Base-by-base conservation (phyloP, 306 rosid species). In the Ziziphus jujuba region DNA sequence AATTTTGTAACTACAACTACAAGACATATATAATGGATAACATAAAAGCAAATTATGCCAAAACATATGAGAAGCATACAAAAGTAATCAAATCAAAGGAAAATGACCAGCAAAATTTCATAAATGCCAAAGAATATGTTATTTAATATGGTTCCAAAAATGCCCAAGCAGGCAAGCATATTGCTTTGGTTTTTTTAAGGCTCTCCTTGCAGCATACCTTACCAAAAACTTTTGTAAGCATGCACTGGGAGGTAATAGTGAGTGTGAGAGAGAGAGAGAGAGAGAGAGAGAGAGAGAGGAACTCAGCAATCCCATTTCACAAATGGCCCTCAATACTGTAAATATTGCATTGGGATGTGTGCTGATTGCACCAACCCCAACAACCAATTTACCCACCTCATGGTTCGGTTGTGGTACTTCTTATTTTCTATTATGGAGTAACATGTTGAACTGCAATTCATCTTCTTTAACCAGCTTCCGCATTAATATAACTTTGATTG, bases 351-450 rank as follows among this genome's bases (percentile, higher is more conserved):
- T 48, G 72, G 72, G 64, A 67, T 50, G 69, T 9, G 67, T 33
- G 77, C 55, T 40, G 58, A 77, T 61, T 51, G 34, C 71, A 79
- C 77, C 87, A 72, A 89, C 85, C 75, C 61, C 82, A 79, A 81
- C 87, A 35, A 89, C 81, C 59, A 61, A 55, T 52, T 52, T 44
- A 73, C 34, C 65, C 68, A 48, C 68, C 33, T 44, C 47, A 43
- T 45, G 9, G 56, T 34, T 72, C 22, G 63, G 63, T 55, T 55
- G 34, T 67, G 53, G 59, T 34, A 61, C 68, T n/a, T n/a, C n/a
- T 19, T 11, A n/a, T 21, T 72, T 25, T 67, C 76, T 52, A 77
- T 72, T 24, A 72, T 73, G 75, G 61, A 57, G 65, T 17, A 52
- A 14, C 59, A 67, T 38, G 17, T 57, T 44, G 56, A n/a, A 2